These are phyloP conservation scores for Claviceps maximensis DNA, from an alignment of 2,329 filamentous ascomycete genomes.

Conservation along the genomic window DNA sequence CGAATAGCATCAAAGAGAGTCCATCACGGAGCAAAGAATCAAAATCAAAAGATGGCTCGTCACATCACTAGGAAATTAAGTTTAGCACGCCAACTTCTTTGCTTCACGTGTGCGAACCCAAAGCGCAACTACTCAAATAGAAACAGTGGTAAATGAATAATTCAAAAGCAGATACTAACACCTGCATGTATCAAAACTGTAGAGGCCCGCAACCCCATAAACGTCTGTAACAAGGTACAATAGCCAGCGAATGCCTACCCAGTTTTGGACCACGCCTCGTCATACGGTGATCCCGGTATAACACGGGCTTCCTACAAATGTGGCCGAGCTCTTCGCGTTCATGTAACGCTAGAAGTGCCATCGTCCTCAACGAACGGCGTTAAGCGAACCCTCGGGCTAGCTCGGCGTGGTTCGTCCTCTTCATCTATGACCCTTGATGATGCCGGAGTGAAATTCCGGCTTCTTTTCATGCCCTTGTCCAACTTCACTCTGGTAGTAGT, in stretches of 20 bases:
- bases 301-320: background rate
- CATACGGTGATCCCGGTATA: background rate
- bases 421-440: slow-evolving; percentile 33
- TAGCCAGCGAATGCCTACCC: background rate
- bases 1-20: too few relatives aligned
- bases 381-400: slow-evolving; percentile 13
- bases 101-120: too few relatives aligned
- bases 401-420: slow-evolving; percentile 30
- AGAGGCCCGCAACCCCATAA: background rate
- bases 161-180: background rate
- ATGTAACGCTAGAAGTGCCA: background rate
- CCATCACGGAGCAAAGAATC: too few relatives aligned
- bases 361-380: slow-evolving; percentile 9
- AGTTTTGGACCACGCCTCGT: background rate
- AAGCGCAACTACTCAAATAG: too few relatives aligned
- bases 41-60: too few relatives aligned
- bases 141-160: too few relatives aligned
- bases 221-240: background rate
- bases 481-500: background rate
- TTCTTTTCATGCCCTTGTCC: slow-evolving; percentile 31
- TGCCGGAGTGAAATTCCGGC: slow-evolving; percentile 32
- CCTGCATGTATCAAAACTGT: background rate
- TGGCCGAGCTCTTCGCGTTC: background rate
- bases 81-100: too few relatives aligned
- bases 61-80: too few relatives aligned